phyloP scores from a whole-genome alignment of 2,329 filamentous ascomycete genomes.

The Penicillium occitanis region DNA sequence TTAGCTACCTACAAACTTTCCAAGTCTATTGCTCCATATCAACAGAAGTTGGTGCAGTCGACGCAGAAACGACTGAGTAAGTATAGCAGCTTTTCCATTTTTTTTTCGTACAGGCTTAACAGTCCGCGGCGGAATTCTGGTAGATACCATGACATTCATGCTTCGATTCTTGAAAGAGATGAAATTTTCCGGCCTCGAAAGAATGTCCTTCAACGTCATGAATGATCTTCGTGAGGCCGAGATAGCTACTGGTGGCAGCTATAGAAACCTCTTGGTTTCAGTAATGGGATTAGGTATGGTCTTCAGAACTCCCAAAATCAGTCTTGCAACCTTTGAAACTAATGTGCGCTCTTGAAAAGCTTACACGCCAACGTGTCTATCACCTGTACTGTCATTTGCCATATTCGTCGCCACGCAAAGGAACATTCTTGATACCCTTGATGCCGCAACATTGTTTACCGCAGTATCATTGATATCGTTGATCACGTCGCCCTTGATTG shows the following conservation, averaged over 20 bases:
- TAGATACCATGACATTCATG: not conserved
- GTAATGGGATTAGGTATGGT: not conserved
- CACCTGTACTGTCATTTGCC: not conserved
- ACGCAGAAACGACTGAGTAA: not conserved
- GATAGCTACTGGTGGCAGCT: not conserved
- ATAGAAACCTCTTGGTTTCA: not conserved
- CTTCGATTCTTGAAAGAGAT: not conserved
- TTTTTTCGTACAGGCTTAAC: too few relatives aligned
- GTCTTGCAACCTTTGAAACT: not conserved
- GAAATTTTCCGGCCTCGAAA: not conserved
- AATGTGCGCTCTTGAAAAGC: not conserved
- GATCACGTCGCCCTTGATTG: not conserved
- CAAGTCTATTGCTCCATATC: not conserved
- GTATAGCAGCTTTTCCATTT: too few relatives aligned
- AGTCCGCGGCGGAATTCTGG: too few relatives aligned
- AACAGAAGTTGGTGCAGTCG: not conserved
- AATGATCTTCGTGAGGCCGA: not conserved
- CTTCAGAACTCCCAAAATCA: not conserved
- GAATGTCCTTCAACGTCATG: not conserved
- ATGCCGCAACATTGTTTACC: not conserved
- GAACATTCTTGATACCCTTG: not conserved
- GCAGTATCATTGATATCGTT: not conserved
- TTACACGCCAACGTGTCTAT: not conserved
- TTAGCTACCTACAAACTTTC: not conserved
- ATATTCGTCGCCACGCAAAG: not conserved